These are phyloP conservation scores for Neospora caninum DNA, from an alignment of 169 alveolate species.

Conservation along the genomic window DNA sequence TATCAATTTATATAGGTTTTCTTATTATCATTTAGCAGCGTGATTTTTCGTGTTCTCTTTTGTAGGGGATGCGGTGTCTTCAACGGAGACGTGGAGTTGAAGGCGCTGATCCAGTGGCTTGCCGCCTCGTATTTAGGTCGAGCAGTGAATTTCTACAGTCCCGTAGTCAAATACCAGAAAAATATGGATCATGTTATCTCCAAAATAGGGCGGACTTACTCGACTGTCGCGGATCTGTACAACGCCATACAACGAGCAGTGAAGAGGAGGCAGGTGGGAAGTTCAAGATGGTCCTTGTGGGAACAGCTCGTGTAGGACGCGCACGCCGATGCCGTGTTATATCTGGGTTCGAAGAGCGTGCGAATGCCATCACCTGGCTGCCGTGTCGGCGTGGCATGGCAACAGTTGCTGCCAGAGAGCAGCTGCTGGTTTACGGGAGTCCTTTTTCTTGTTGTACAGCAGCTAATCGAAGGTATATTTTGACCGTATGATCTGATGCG, in stretches of 20 bases:
- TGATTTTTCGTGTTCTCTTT: background rate
- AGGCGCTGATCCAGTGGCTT: constrained; percentile 68
- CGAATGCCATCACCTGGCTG: too few relatives aligned
- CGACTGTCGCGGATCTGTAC: constrained; percentile 17
- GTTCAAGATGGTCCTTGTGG: background rate
- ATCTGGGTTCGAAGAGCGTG: too few relatives aligned
- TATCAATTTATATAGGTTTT: background rate
- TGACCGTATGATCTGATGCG: too few relatives aligned
- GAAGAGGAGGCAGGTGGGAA: background rate
- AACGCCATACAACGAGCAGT: background rate
- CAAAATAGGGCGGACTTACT: background rate
- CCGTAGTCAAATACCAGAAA: background rate
- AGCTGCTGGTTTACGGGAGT: too few relatives aligned
- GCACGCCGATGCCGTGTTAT: too few relatives aligned
- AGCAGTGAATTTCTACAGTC: background rate
- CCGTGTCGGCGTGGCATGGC: too few relatives aligned
- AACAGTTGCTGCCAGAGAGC: too few relatives aligned
- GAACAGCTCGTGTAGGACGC: background rate
- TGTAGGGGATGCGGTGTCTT: constrained; percentile 64
- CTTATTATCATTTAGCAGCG: background rate
- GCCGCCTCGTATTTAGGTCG: constrained; percentile 50
- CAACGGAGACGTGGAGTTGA: constrained; percentile 67
- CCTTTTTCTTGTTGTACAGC: too few relatives aligned
- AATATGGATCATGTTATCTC: background rate
- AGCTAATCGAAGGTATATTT: too few relatives aligned